Conservation (phyloP, 2,329 filamentous ascomycete genomes). For the Verticillium nubilum region DNA sequence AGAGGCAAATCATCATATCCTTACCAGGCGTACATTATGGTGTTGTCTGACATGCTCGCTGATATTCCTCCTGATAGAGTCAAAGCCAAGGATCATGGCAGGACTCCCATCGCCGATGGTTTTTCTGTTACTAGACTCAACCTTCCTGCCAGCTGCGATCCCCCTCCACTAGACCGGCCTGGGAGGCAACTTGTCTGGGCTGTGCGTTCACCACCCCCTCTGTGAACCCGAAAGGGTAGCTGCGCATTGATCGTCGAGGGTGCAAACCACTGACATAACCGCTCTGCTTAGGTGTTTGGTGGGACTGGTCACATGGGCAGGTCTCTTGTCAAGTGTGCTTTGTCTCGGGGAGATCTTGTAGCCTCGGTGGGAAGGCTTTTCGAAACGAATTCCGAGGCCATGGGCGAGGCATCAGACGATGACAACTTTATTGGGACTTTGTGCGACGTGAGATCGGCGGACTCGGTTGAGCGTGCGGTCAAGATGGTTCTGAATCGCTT, state of each 20-base stretch:
- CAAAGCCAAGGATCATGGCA: conserved; percentile 12
- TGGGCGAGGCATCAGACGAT: conserved; percentile 43
- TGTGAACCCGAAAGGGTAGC: background rate
- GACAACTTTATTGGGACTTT: conserved; percentile 75
- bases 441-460: conserved; percentile 81
- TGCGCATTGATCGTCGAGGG: background rate
- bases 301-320: conserved; percentile 96
- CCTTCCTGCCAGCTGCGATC: conserved; percentile 81
- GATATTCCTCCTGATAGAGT: background rate
- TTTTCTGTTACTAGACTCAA: conserved; percentile 36
- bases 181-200: conserved; percentile 82
- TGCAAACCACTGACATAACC: background rate
- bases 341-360: conserved; percentile 77
- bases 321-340: conserved; percentile 76
- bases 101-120: background rate
- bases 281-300: conserved; percentile 67
- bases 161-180: conserved; percentile 65
- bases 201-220: conserved; percentile 23
- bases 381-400: conserved; percentile 67
- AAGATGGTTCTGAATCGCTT: conserved; percentile 67
- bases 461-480: conserved; percentile 70
- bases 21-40: background rate
- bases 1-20: background rate
- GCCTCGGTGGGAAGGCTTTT: conserved; percentile 79
- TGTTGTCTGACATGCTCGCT: background rate